Evolutionary conservation across 345 rosid genomes (phyloP).

Genomic region (Gossypium sturtianum): DNA sequence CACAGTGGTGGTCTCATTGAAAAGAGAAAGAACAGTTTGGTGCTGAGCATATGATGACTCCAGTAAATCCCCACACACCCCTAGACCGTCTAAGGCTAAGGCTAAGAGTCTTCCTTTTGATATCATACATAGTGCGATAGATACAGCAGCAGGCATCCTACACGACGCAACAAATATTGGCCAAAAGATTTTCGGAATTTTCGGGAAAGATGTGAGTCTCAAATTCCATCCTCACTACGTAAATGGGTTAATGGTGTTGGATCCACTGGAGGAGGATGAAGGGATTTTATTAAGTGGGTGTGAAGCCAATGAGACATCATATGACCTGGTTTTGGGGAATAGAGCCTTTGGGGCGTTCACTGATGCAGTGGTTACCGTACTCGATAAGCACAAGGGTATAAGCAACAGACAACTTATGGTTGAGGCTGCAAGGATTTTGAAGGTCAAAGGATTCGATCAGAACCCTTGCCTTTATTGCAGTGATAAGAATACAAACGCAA

Average conservation of each 20-base stretch:
- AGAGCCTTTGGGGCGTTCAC: slow-evolving; percentile 78
- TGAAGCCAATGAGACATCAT: slow-evolving; percentile 78
- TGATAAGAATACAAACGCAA: slow-evolving; percentile 53
- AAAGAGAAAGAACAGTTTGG: no score
- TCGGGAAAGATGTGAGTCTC: slow-evolving; percentile 47
- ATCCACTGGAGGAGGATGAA: slow-evolving; percentile 35
- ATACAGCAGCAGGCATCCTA: neutral
- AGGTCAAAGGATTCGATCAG: slow-evolving; percentile 41
- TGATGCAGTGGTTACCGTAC: slow-evolving; percentile 39
- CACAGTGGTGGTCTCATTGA: no score
- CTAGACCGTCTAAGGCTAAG: no score
- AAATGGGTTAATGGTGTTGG: neutral
- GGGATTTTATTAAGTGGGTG: slow-evolving; percentile 68
- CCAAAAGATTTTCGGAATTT: neutral
- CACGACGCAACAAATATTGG: neutral
- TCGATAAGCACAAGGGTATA: neutral
- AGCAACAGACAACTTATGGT: slow-evolving; percentile 52
- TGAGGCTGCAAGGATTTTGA: slow-evolving; percentile 47
- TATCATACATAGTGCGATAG: slow-evolving; percentile 41
- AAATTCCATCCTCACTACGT: slow-evolving; percentile 22
- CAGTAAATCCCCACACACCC: no score
- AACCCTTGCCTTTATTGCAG: slow-evolving; percentile 87
- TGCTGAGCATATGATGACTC: no score
- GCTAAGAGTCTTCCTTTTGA: no score
- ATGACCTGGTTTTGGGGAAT: slow-evolving; percentile 37